phyloP scores from a whole-genome alignment of 345 rosid species.

The Gossypium sturtianum region DNA sequence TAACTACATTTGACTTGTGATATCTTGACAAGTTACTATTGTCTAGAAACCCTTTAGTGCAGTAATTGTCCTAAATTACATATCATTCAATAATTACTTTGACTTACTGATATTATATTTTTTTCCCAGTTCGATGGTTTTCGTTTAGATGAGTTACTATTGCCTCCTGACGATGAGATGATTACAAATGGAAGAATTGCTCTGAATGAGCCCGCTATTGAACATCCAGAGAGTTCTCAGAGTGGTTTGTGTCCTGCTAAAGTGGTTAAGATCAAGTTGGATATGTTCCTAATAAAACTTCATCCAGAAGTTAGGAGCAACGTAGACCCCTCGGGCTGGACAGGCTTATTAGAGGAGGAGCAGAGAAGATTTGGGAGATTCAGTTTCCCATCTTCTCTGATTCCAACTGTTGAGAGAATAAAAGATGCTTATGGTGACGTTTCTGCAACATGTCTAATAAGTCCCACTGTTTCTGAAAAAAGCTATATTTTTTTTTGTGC shows the following conservation, averaged over 20 bases:
- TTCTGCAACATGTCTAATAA: background rate
- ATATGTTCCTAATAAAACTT: background rate
- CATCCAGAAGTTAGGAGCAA: background rate
- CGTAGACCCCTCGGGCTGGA: background rate
- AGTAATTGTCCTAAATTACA: background rate
- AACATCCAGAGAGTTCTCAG: background rate
- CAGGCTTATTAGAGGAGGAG: constrained; percentile 7
- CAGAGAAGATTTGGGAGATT: background rate
- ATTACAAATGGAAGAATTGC: background rate
- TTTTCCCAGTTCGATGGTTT: background rate
- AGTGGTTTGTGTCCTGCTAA: background rate
- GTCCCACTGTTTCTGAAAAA: background rate
- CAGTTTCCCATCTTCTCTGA: background rate
- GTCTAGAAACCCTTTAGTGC: background rate
- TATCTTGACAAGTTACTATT: background rate
- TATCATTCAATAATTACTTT: background rate
- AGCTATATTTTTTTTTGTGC: background rate
- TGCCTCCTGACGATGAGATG: background rate
- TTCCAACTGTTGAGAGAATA: background rate
- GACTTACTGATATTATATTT: background rate
- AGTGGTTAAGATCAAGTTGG: background rate
- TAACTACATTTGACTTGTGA: background rate
- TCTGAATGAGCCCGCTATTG: background rate
- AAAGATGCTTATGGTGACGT: background rate
- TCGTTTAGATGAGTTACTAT: background rate